Percentiles rank a stretch among this genome's conserved stretches.
These are phyloP conservation scores for Metschnikowia colocasiae DNA, from an alignment of 805 yeast genomes.

Conservation along the genomic window DNA sequence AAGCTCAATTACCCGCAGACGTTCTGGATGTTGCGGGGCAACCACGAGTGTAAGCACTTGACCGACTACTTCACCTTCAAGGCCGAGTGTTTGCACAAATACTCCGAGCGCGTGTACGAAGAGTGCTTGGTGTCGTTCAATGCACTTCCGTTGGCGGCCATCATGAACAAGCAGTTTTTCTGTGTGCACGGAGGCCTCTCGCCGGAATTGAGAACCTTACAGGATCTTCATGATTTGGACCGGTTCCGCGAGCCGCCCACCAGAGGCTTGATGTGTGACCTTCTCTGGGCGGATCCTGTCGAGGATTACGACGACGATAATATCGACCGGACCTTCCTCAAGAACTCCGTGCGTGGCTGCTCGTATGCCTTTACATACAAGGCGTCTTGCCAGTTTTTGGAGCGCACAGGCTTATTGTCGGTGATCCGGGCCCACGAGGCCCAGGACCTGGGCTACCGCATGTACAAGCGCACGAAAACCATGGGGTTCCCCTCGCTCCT, in stretches of 20 bases:
- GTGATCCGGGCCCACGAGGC: slow-evolving; percentile 96
- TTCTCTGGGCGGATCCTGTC: slow-evolving; percentile 95
- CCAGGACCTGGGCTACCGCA: slow-evolving; percentile 94
- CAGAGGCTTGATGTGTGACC: slow-evolving; percentile 88
- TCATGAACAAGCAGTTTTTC: slow-evolving; percentile 89
- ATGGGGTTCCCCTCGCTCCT: slow-evolving; percentile 87
- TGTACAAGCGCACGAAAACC: slow-evolving; percentile 79
- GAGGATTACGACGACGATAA: slow-evolving; percentile 70
- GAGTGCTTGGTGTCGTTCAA: slow-evolving; percentile 76
- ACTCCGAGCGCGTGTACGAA: slow-evolving; percentile 60
- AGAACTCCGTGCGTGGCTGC: slow-evolving; percentile 83
- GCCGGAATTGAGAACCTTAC: slow-evolving; percentile 69
- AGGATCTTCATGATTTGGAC: slow-evolving; percentile 65
- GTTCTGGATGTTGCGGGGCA: slow-evolving; percentile 84
- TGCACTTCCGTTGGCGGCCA: slow-evolving; percentile 85
- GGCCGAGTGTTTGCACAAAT: slow-evolving; percentile 84
- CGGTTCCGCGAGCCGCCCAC: slow-evolving; percentile 93
- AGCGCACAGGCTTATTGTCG: slow-evolving; percentile 73
- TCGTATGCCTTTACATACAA: slow-evolving; percentile 83
- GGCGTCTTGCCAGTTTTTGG: slow-evolving; percentile 77
- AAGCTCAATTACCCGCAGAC: slow-evolving; percentile 72
- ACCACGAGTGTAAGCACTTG: slow-evolving; percentile 91
- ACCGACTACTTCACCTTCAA: slow-evolving; percentile 93
- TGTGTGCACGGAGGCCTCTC: slow-evolving; percentile 97
- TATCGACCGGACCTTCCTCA: slow-evolving; percentile 48